Evolutionary conservation across 345 rosid genomes (phyloP).

Genomic region (Murraya koenigii): DNA sequence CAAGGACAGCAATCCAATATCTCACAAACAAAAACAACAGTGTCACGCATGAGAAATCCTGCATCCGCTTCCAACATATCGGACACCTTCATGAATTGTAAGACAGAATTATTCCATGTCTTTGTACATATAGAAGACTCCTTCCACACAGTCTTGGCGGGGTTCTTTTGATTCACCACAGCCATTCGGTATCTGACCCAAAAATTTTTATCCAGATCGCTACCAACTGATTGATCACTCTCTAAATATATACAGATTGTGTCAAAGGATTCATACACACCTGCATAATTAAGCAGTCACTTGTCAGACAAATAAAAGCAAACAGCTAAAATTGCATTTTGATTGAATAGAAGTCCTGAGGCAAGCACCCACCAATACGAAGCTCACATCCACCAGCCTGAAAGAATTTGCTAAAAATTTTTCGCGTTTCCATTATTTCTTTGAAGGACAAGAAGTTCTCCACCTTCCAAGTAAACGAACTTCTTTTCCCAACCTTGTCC

Average conservation of each 20-base stretch:
- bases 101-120: slow-evolving; percentile 99
- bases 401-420: slow-evolving; percentile 97
- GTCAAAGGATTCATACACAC: slow-evolving; percentile 99
- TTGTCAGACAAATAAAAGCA: slow-evolving; percentile 29
- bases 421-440: slow-evolving; percentile 98
- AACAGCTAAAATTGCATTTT: slow-evolving; percentile 19
- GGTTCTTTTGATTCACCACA: slow-evolving; percentile 89
- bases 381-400: slow-evolving; percentile 99
- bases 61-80: slow-evolving; percentile 99
- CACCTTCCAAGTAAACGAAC: slow-evolving; percentile 98
- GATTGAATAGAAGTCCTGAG: slow-evolving; percentile 17
- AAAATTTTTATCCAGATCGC: slow-evolving; percentile 95
- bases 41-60: slow-evolving; percentile 97
- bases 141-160: slow-evolving; percentile 96
- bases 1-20: slow-evolving; percentile 97
- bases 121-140: slow-evolving; percentile 99
- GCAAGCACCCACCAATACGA: slow-evolving; percentile 73
- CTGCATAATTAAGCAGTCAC: slow-evolving; percentile 48
- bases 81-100: slow-evolving; percentile 98
- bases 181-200: slow-evolving; percentile 99
- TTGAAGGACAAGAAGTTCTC: slow-evolving; percentile 96
- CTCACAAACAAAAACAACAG: slow-evolving; percentile 98
- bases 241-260: slow-evolving; percentile 98
- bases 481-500: slow-evolving; percentile 61
- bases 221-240: slow-evolving; percentile 91